A percentile compares a stretch with the other conserved stretches of the same genome.
These are phyloP conservation scores for Candida railenensis DNA, from an alignment of 805 yeast genomes.

Conservation along the genomic window DNA sequence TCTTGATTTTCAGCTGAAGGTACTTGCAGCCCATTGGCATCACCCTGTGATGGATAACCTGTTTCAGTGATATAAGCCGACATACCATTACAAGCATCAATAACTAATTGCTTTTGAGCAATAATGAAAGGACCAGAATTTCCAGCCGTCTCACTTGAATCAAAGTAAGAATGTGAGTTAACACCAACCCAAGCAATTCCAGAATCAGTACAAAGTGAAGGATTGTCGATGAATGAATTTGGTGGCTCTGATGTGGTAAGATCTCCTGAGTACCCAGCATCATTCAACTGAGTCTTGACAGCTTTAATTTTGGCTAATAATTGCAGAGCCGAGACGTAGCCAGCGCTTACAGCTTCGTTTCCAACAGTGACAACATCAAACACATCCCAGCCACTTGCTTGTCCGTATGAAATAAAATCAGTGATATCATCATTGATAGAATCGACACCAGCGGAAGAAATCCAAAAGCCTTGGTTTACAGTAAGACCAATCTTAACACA, in stretches of 20 bases:
- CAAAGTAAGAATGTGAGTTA: constrained; percentile 86
- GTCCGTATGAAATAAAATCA: constrained; percentile 48
- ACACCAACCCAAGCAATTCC: constrained; percentile 82
- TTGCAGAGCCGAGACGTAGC: constrained; percentile 59
- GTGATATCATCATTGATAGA: constrained; percentile 63
- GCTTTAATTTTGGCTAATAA: constrained; percentile 61
- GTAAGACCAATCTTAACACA: constrained; percentile 59
- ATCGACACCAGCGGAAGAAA: constrained; percentile 59
- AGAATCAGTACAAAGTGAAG: constrained; percentile 66
- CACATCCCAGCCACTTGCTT: constrained; percentile 63
- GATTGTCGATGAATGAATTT: constrained; percentile 59
- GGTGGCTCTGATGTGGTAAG: constrained; percentile 92
- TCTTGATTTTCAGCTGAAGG: constrained; percentile 72
- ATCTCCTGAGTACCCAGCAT: constrained; percentile 74
- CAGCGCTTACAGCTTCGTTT: constrained; percentile 77
- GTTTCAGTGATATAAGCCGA: constrained; percentile 74
- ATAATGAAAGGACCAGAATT: constrained; percentile 70
- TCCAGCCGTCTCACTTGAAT: constrained; percentile 56
- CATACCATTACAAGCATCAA: constrained; percentile 54
- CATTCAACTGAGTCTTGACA: constrained; percentile 56
- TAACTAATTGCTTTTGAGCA: constrained; percentile 58
- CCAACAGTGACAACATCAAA: constrained; percentile 80
- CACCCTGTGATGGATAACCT: constrained; percentile 83
- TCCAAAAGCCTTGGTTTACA: constrained; percentile 89
- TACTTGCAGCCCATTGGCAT: constrained; percentile 66